Percentiles rank a stretch among this genome's conserved stretches.
Evolutionary conservation across 2,329 filamentous ascomycete genomes (phyloP).

Genomic region (Epichloe gansuensis): DNA sequence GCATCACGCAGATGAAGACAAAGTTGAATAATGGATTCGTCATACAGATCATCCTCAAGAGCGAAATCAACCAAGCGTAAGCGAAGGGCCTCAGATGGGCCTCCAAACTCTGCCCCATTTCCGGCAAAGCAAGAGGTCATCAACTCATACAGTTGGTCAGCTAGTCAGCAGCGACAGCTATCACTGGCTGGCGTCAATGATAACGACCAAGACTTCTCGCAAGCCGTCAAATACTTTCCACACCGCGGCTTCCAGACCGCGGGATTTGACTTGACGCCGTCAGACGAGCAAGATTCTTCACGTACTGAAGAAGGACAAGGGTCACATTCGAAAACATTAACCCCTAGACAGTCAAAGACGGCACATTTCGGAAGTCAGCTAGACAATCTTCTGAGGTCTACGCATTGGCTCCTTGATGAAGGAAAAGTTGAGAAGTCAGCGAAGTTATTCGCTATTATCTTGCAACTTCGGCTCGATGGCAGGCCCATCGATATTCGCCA

Average conservation of each 20-base stretch:
- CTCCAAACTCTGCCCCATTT: slow-evolving; percentile 10
- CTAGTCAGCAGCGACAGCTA: slow-evolving; percentile 39
- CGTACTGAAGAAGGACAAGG: background rate
- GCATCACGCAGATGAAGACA: background rate
- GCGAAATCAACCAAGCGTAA: slow-evolving; percentile 1
- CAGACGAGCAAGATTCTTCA: slow-evolving; percentile 35
- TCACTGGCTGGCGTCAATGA: slow-evolving; percentile 38
- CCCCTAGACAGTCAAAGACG: slow-evolving; percentile 7
- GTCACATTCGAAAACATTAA: background rate
- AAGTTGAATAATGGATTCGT: background rate
- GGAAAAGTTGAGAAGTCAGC: slow-evolving; percentile 60
- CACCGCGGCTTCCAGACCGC: slow-evolving; percentile 25
- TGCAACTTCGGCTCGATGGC: slow-evolving; percentile 35
- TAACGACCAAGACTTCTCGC: slow-evolving; percentile 29
- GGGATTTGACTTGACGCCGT: background rate
- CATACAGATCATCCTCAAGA: background rate
- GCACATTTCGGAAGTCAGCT: slow-evolving; percentile 36
- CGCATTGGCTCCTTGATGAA: slow-evolving; percentile 59
- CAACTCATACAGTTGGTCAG: slow-evolving; percentile 44
- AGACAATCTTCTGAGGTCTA: slow-evolving; percentile 50
- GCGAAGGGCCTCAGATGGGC: background rate
- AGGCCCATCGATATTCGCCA: slow-evolving; percentile 52
- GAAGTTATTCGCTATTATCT: slow-evolving; percentile 61
- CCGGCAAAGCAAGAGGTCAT: slow-evolving; percentile 23
- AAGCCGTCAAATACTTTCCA: slow-evolving; percentile 33